Evolutionary conservation across 305 asterid species (phyloP).

Genomic region (Fraxinus ornus): DNA sequence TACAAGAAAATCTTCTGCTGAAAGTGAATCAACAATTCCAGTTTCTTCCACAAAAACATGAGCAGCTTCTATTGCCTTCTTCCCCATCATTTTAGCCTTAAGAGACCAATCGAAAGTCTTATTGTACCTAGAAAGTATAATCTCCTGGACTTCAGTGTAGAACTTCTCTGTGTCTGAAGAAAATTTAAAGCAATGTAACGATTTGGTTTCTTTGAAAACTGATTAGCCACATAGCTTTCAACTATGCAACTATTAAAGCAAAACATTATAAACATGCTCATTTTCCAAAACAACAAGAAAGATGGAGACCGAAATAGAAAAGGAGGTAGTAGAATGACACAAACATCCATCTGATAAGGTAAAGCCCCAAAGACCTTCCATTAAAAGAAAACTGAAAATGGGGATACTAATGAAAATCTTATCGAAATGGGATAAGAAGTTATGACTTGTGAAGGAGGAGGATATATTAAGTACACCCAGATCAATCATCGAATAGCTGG

Average conservation of each 20-base stretch:
- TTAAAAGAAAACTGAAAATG: not conserved
- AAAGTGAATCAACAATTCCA: slow-evolving; percentile 65
- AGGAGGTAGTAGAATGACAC: not conserved
- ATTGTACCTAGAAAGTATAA: slow-evolving; percentile 74
- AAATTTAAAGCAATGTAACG: slow-evolving; percentile 12
- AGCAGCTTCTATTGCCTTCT: slow-evolving; percentile 95
- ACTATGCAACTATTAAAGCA: not conserved
- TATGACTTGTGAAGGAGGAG: not conserved
- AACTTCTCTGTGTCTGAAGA: slow-evolving; percentile 86
- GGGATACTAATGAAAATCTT: not conserved
- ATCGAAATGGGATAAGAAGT: not conserved
- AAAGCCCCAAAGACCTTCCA: not conserved
- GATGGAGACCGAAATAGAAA: not conserved
- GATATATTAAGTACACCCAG: not conserved
- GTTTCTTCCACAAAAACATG: slow-evolving; percentile 85
- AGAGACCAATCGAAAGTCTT: slow-evolving; percentile 96
- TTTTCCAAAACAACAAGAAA: not conserved
- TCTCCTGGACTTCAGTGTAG: slow-evolving; percentile 92
- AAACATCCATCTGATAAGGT: not conserved
- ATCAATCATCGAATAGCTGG: not conserved
- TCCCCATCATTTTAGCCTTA: slow-evolving; percentile 98
- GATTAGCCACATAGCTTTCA: slow-evolving; percentile 15
- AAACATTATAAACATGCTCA: not conserved
- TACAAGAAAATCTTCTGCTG: slow-evolving; percentile 87
- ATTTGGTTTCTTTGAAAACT: slow-evolving; percentile 2